phyloP scores from a whole-genome alignment of 805 yeast species.

The Tetrapisispora fleetii region DNA sequence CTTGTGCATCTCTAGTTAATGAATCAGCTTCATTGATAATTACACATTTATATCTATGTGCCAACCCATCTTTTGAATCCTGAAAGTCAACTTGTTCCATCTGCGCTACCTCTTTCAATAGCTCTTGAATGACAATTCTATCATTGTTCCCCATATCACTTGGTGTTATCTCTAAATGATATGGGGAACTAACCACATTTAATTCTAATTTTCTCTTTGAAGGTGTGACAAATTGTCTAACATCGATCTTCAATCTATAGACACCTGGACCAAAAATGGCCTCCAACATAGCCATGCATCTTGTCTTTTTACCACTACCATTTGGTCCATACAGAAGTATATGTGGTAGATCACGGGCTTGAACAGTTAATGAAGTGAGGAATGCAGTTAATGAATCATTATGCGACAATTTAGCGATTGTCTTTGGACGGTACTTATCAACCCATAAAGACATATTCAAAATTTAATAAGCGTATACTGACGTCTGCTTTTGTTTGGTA shows the following conservation, averaged over 20 bases:
- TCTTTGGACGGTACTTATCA: slow-evolving; percentile 79
- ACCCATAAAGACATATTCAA: slow-evolving; percentile 85
- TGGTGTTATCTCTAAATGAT: slow-evolving; percentile 92
- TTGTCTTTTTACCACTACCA: slow-evolving; percentile 95
- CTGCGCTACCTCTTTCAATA: slow-evolving; percentile 88
- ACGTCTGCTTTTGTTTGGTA: too few relatives aligned
- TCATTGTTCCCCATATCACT: slow-evolving; percentile 95
- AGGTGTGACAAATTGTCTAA: slow-evolving; percentile 68
- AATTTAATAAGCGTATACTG: too few relatives aligned
- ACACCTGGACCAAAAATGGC: slow-evolving; percentile 78
- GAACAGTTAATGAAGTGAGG: slow-evolving; percentile 38
- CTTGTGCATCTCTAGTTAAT: slow-evolving; percentile 86
- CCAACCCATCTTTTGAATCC: slow-evolving; percentile 32
- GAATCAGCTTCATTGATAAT: slow-evolving; percentile 88
- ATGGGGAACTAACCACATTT: slow-evolving; percentile 83
- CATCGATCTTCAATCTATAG: slow-evolving; percentile 80
- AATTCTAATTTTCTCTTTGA: slow-evolving; percentile 76
- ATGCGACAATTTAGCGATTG: slow-evolving; percentile 52
- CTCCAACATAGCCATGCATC: slow-evolving; percentile 68
- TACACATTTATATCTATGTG: slow-evolving; percentile 63
- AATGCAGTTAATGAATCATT: slow-evolving; percentile 57
- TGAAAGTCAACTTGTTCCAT: slow-evolving; percentile 87
- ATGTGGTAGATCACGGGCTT: slow-evolving; percentile 73
- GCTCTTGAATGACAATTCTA: slow-evolving; percentile 87
- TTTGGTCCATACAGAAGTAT: slow-evolving; percentile 87